phyloP scores from a whole-genome alignment of 495 filamentous ascomycete species.

The Aspergillus asperescens region DNA sequence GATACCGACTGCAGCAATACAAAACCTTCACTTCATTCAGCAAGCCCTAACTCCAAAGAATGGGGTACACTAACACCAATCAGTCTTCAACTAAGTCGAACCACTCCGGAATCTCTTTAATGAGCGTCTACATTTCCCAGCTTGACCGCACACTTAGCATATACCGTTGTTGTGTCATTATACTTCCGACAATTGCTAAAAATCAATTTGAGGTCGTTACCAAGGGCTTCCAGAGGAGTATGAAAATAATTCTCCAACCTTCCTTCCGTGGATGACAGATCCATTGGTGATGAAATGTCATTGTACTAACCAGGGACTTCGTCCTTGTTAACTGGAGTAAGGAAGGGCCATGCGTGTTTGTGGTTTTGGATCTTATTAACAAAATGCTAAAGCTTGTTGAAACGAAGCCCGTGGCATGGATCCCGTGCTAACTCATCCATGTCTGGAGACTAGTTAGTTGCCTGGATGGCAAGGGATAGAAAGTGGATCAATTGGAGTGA shows the following conservation, averaged over 20 bases:
- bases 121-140: conserved; percentile 96
- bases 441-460: conserved; percentile 89
- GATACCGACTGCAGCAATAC: too few relatives aligned
- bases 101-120: conserved; percentile 94
- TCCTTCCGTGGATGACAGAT: conserved; percentile 89
- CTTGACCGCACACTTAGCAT: conserved; percentile 93
- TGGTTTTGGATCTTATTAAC: conserved; percentile 96
- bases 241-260: conserved; percentile 94
- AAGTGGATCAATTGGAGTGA: conserved; percentile 71
- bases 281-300: conserved; percentile 97
- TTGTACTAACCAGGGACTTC: conserved; percentile 97
- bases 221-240: conserved; percentile 84
- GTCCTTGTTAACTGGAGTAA: conserved; percentile 87
- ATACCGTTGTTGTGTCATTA: conserved; percentile 91
- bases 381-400: conserved; percentile 85
- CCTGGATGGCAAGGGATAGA: conserved; percentile 79
- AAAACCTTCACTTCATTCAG: too few relatives aligned
- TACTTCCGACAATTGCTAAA: conserved; percentile 95
- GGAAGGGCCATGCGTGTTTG: conserved; percentile 86
- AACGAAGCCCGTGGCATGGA: conserved; percentile 95
- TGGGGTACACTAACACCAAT: too few relatives aligned
- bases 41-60: too few relatives aligned
- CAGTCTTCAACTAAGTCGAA: too few relatives aligned
- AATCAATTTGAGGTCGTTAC: conserved; percentile 82
- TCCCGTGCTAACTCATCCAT: conserved; percentile 97